Conservation (phyloP, 2,329 filamentous ascomycete species). For the Pyricularia sp. region DNA sequence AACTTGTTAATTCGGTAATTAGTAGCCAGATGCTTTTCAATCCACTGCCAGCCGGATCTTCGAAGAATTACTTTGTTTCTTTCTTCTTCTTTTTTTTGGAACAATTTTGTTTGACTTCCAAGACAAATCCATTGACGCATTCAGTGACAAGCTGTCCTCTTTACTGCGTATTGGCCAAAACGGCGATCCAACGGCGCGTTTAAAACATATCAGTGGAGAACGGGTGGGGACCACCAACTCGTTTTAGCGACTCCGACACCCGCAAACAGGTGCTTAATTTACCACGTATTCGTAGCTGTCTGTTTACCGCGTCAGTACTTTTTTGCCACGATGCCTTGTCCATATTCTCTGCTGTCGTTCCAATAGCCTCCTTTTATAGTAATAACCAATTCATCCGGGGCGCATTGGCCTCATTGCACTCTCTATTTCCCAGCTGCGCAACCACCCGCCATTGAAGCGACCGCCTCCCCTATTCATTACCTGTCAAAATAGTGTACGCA, state of each 20-base stretch:
- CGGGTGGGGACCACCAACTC: neutral
- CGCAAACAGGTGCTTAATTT: neutral
- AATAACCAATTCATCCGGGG: neutral
- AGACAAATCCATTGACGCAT: neutral
- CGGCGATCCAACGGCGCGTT: neutral
- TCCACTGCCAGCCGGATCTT: too few relatives aligned
- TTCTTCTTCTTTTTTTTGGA: neutral
- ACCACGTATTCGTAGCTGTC: neutral
- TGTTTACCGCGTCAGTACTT: neutral
- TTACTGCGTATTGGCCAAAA: neutral
- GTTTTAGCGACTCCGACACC: neutral
- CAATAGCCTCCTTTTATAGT: neutral
- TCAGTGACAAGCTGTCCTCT: neutral
- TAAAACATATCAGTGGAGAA: neutral
- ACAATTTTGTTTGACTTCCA: neutral
- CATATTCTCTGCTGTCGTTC: neutral
- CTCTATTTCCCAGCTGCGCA: neutral
- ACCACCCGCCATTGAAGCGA: neutral
- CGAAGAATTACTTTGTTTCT: neutral
- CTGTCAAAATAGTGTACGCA: neutral
- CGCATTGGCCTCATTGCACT: neutral
- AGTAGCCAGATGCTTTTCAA: too few relatives aligned
- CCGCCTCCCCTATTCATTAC: neutral
- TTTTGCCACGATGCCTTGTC: neutral
- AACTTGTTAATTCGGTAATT: too few relatives aligned